These are phyloP conservation scores for Astrothelium macrocarpum DNA, from an alignment of 495 filamentous ascomycete genomes.

Conservation along the genomic window DNA sequence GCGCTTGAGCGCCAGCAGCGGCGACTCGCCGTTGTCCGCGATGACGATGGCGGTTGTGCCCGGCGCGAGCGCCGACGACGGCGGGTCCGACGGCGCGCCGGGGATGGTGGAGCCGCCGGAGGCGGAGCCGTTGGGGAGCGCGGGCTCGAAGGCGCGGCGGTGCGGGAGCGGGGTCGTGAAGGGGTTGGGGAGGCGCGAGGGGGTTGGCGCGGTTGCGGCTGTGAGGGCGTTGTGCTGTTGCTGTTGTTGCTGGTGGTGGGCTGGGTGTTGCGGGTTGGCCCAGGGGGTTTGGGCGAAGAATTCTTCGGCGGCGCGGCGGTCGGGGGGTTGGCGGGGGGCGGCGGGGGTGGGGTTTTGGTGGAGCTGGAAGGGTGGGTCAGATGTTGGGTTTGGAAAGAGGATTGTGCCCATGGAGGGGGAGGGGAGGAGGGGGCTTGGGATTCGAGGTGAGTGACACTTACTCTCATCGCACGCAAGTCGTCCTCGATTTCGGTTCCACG, in stretches of 20 bases:
- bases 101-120: conserved; percentile 49
- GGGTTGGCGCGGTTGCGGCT: conserved; percentile 32
- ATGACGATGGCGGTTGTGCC: neutral
- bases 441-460: conserved; percentile 43
- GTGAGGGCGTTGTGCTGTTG: conserved; percentile 13
- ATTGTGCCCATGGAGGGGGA: conserved; percentile 21
- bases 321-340: conserved; percentile 17
- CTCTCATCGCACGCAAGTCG: conserved; percentile 81
- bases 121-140: conserved; percentile 46
- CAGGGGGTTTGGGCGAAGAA: conserved; percentile 77
- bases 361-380: conserved; percentile 12
- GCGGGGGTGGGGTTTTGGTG: conserved; percentile 7
- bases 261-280: conserved; percentile 80
- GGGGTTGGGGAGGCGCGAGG: conserved; percentile 26
- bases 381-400: no score
- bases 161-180: conserved; percentile 46
- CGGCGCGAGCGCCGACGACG: conserved; percentile 35
- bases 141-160: conserved; percentile 43
- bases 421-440: no score
- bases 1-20: no score
- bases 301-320: conserved; percentile 58
- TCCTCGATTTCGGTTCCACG: conserved; percentile 67
- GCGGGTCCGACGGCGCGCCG: conserved; percentile 36
- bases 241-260: conserved; percentile 40
- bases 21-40: no score